A percentile compares a stretch with the other conserved stretches of the same genome.
Evolutionary conservation across 2,329 filamentous ascomycete genomes (phyloP).

Genomic region (Geosmithia morbida): DNA sequence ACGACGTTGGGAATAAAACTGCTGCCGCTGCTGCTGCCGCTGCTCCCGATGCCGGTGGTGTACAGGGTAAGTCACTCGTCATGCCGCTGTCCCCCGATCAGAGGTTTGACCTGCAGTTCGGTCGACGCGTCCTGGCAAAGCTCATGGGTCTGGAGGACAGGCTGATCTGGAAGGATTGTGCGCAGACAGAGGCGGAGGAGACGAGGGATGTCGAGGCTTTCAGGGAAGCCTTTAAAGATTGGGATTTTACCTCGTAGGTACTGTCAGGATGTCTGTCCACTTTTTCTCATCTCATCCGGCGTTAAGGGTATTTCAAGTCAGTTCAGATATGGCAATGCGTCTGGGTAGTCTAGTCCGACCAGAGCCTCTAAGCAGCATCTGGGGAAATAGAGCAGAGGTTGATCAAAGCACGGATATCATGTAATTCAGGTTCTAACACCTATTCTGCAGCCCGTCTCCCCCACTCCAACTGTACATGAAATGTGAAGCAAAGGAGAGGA

Average conservation of each 20-base stretch:
- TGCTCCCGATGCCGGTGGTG: conserved; percentile 22
- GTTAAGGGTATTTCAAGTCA: too few relatives aligned
- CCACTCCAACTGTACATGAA: too few relatives aligned
- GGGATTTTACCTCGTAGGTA: conserved; percentile 62
- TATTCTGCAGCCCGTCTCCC: too few relatives aligned
- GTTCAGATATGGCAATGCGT: too few relatives aligned
- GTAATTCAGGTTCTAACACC: too few relatives aligned
- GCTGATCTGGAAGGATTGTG: conserved; percentile 74
- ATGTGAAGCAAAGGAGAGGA: too few relatives aligned
- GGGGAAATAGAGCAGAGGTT: too few relatives aligned
- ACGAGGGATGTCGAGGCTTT: conserved; percentile 63
- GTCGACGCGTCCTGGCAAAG: conserved; percentile 76
- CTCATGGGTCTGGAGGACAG: conserved; percentile 66
- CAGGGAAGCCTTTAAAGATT: conserved; percentile 67
- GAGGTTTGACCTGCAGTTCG: conserved; percentile 84
- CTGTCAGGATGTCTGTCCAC: too few relatives aligned
- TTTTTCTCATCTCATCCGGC: background rate
- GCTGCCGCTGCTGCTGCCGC: conserved; percentile 16
- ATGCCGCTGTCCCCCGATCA: conserved; percentile 58
- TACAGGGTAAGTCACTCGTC: conserved; percentile 51
- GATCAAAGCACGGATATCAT: too few relatives aligned
- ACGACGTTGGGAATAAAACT: background rate
- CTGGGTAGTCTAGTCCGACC: too few relatives aligned
- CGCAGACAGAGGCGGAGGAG: conserved; percentile 66
- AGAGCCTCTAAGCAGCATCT: too few relatives aligned